Evolutionary conservation across 169 alveolate genomes (phyloP).

Genomic region (Plasmodium coatneyi): DNA sequence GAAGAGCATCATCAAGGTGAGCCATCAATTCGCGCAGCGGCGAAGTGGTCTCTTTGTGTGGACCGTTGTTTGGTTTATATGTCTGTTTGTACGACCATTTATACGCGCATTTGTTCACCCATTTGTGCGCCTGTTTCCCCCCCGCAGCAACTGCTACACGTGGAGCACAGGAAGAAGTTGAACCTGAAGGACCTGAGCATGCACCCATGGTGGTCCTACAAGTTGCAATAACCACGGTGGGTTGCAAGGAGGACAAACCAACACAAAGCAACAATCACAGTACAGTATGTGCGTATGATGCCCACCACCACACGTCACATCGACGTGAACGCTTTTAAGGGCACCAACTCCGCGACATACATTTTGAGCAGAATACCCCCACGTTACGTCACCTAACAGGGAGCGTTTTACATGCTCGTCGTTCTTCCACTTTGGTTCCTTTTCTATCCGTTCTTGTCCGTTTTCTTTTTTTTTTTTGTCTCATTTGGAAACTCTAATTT

Average conservation of each 20-base stretch:
- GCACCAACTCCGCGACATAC: not conserved
- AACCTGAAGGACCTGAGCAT: conserved; percentile 54
- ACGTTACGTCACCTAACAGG: not conserved
- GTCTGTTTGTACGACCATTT: not conserved
- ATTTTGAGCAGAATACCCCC: not conserved
- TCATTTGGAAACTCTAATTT: not conserved
- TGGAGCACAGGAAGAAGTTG: conserved; percentile 45
- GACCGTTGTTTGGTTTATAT: not conserved
- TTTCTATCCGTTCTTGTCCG: not conserved
- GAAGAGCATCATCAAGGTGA: conserved; percentile 49
- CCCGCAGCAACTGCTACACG: conserved; percentile 45
- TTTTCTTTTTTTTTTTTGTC: not conserved
- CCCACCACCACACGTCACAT: not conserved
- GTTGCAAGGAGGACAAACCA: not conserved
- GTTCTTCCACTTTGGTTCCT: not conserved
- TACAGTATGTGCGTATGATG: not conserved
- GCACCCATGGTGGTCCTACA: conserved; percentile 75
- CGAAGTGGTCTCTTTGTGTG: not conserved
- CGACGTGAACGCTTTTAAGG: not conserved
- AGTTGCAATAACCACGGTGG: not conserved
- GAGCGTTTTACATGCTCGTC: not conserved
- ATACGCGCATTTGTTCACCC: too few relatives aligned
- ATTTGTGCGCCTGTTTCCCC: not conserved
- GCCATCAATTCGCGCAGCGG: not conserved
- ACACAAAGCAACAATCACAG: not conserved